These are phyloP conservation scores for Saturnispora bothae DNA, from an alignment of 805 yeast species.

Conservation along the genomic window DNA sequence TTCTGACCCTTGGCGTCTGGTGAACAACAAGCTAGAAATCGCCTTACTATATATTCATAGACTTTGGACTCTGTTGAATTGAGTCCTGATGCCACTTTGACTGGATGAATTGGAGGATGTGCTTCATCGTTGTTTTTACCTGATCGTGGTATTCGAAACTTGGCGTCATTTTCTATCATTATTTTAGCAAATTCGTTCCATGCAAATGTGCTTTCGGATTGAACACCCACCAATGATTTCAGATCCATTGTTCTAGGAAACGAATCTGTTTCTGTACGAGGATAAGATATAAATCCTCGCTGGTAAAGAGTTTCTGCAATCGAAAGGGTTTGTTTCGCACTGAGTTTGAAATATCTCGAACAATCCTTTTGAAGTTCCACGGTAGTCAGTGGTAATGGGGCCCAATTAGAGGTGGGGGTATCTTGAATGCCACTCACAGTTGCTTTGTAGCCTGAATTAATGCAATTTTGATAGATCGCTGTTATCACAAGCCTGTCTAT, in stretches of 20 bases:
- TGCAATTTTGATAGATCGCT: conserved; percentile 58
- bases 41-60: conserved; percentile 76
- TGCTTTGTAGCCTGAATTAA: conserved; percentile 30
- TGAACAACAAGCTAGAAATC: conserved; percentile 87
- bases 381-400: conserved; percentile 89
- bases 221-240: conserved; percentile 47
- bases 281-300: conserved; percentile 81
- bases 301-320: conserved; percentile 81
- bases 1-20: conserved; percentile 75
- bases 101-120: conserved; percentile 96
- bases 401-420: conserved; percentile 62
- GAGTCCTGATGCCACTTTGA: conserved; percentile 19
- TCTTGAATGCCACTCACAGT: conserved; percentile 37
- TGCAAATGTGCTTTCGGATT: conserved; percentile 34
- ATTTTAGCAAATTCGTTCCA: conserved; percentile 69
- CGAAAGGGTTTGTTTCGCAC: conserved; percentile 69
- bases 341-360: conserved; percentile 57
- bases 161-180: conserved; percentile 29
- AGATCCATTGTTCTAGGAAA: conserved; percentile 76
- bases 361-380: conserved; percentile 88
- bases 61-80: conserved; percentile 51
- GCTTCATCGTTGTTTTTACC: conserved; percentile 90
- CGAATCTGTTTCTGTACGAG: conserved; percentile 92
- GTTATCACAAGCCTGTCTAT: conserved; percentile 64
- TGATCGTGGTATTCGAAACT: conserved; percentile 54